These are phyloP conservation scores for Arthromyces matolae DNA, from an alignment of 768 basidiomycete genomes.

Conservation along the genomic window DNA sequence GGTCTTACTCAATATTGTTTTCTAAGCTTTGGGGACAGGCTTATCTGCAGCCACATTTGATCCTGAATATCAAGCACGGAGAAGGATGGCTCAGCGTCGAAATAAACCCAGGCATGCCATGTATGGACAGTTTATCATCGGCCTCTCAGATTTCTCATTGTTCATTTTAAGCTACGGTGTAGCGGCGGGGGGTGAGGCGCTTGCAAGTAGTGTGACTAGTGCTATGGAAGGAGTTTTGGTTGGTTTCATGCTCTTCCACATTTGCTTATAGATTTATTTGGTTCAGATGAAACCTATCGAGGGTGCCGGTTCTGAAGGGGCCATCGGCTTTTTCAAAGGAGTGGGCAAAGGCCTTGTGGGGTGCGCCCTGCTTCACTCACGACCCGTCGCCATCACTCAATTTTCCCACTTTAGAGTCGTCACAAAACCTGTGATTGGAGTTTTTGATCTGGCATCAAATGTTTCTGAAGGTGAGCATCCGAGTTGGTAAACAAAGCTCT, in stretches of 20 bases:
- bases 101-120: constrained; percentile 97
- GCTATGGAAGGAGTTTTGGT: constrained; percentile 96
- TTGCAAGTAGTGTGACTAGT: constrained; percentile 91
- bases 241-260: constrained; percentile 6
- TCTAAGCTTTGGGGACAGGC: constrained; percentile 40
- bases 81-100: constrained; percentile 83
- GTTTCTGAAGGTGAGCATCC: constrained; percentile 73
- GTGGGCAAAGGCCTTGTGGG: constrained; percentile 95
- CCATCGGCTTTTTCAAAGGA: constrained; percentile 96
- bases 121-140: constrained; percentile 37
- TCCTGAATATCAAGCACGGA: constrained; percentile 87
- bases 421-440: constrained; percentile 95
- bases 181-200: constrained; percentile 87
- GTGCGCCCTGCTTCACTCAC: constrained; percentile 34
- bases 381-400: background rate
- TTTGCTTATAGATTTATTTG: background rate
- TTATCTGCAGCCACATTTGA: constrained; percentile 96
- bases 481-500: background rate
- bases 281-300: constrained; percentile 91
- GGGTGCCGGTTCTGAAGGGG: constrained; percentile 92
- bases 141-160: background rate
- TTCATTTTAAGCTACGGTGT: constrained; percentile 76
- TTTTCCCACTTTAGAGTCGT: constrained; percentile 54
- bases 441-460: constrained; percentile 94
- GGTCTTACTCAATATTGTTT: background rate